A percentile compares a stretch with the other conserved stretches of the same genome.
These are phyloP conservation scores for Boletus sp. DNA, from an alignment of 768 basidiomycete species.

Conservation along the genomic window DNA sequence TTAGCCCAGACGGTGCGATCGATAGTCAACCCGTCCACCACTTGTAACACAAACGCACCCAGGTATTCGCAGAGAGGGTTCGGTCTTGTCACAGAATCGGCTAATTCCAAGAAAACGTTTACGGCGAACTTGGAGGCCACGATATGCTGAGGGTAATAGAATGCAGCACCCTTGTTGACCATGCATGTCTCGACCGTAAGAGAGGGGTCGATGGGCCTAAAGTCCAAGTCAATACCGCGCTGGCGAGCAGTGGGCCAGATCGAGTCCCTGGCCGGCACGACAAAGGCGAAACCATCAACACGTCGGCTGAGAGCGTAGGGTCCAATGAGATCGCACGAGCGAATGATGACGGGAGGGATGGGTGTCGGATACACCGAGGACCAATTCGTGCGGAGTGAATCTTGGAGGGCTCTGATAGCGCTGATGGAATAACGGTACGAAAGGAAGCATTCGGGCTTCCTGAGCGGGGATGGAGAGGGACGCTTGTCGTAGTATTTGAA, in stretches of 20 bases:
- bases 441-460: not conserved
- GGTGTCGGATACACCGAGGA: slow-evolving; percentile 14
- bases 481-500: slow-evolving; percentile 5
- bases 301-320: not conserved
- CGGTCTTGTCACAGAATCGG: not conserved
- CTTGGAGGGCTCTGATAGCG: slow-evolving; percentile 11
- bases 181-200: not conserved
- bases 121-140: slow-evolving; percentile 21
- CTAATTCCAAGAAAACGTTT: slow-evolving; percentile 22
- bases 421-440: slow-evolving; percentile 8
- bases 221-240: slow-evolving; percentile 14
- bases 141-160: slow-evolving; percentile 16
- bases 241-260: slow-evolving; percentile 12
- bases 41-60: slow-evolving; percentile 24
- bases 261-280: slow-evolving; percentile 8
- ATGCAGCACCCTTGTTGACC: not conserved
- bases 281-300: slow-evolving; percentile 1
- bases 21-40: not conserved
- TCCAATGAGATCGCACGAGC: slow-evolving; percentile 13
- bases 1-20: not conserved
- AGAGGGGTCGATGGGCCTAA: slow-evolving; percentile 1
- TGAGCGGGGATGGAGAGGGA: not conserved
- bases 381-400: slow-evolving; percentile 5
- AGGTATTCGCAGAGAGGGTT: slow-evolving; percentile 16
- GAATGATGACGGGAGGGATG: slow-evolving; percentile 22